Percentiles rank a stretch among this genome's conserved stretches.
Conservation (phyloP, 2,329 filamentous ascomycete species). For the Paecilomyces sp. region DNA sequence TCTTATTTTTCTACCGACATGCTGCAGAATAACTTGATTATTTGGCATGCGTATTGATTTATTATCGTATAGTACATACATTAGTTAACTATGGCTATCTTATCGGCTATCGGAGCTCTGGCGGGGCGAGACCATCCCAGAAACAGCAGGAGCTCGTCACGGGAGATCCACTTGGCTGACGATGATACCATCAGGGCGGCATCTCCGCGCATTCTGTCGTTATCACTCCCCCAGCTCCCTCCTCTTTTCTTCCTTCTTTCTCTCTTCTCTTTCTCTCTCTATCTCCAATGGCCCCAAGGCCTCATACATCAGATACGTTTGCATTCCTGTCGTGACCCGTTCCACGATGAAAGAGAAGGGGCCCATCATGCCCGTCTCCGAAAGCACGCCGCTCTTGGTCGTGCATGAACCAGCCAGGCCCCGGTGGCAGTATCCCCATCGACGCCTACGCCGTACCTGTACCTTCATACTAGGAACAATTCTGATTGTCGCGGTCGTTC, state of each 20-base stretch:
- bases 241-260: not conserved
- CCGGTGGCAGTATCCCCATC: slow-evolving; percentile 34
- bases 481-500: slow-evolving; percentile 29
- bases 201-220: not conserved
- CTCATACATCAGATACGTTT: not conserved
- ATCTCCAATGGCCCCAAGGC: not conserved
- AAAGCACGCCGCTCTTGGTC: slow-evolving; percentile 36
- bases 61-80: no score
- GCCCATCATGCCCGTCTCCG: slow-evolving; percentile 24
- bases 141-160: not conserved
- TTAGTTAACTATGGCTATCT: slow-evolving; percentile 3
- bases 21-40: not conserved
- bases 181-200: not conserved
- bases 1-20: no score
- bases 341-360: slow-evolving; percentile 27
- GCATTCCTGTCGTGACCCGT: not conserved
- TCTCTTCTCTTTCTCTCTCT: not conserved
- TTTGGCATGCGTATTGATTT: not conserved
- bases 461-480: slow-evolving; percentile 30
- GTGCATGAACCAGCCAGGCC: slow-evolving; percentile 32
- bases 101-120: not conserved
- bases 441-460: slow-evolving; percentile 35
- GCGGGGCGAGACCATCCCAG: not conserved
- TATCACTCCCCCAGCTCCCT: not conserved
- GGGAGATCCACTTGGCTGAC: not conserved